Base-by-base conservation (phyloP, 2,329 filamentous ascomycete species). In the Nectriaceae sp. region DNA sequence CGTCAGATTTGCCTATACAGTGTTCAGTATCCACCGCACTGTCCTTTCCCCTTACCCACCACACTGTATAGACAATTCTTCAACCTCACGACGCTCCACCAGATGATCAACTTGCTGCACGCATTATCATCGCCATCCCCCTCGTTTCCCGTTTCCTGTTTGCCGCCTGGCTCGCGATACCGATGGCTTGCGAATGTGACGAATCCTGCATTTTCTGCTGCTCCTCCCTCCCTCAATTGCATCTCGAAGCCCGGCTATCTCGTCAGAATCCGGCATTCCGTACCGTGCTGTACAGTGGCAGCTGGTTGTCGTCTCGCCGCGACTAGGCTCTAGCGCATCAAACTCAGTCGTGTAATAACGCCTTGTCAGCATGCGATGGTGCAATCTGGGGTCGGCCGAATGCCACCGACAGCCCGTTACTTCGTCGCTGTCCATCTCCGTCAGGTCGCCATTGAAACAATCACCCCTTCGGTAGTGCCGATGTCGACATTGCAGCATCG, bases 1-100 rank as follows among this genome's bases (percentile, higher is more conserved):
- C 56, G 60, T 56, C 56, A 53, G 58, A 62, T 52, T 53, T 61
- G 58, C 55, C 60, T 62, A 62, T 62, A 62, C 60, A 53, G 60
- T 62, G 60, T 57, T 53, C 59, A 51, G 38, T 43, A 38, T 50
- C 46, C 26, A 45, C 50, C 35, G 11, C 41, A 62, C 60, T 50
- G 59, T 62, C 24, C 3, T 2, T 3, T 10, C 22, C 35, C 36
- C 13, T 19, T n/a, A 19, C 18, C 16, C 37, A 39, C 18, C 5
- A 35, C 42, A 62, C 60, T 60, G 60, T 62, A 60, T 62, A 62
- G 60, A 56, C 52, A 60, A 61, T 49, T 49, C 47, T 54, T 31
- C 42, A 36, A 40, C 37, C 40, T 46, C 50, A 49, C 46, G 44
- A 29, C 53, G 51, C 52, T 62, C 59, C 57, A 62, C 60, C 52